A percentile compares a stretch with the other conserved stretches of the same genome.
Conservation (phyloP, 2,329 filamentous ascomycete species). For the Botrytis sinoallii region DNA sequence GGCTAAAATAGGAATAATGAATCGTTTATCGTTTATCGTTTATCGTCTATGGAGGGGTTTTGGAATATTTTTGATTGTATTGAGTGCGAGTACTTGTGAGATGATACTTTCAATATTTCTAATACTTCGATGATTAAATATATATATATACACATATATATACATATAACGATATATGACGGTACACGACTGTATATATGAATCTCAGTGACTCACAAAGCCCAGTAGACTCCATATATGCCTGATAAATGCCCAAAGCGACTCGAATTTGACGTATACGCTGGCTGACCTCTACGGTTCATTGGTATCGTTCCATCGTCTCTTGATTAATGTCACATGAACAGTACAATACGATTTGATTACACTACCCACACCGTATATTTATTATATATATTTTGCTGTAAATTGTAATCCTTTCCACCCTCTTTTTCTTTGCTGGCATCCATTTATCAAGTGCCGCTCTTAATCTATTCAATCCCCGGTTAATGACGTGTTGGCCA, state of each 20-base stretch:
- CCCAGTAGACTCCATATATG: not conserved
- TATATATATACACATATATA: too few relatives aligned
- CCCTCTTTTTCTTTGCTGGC: not conserved
- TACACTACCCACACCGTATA: not conserved
- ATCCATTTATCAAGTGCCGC: not conserved
- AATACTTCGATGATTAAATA: too few relatives aligned
- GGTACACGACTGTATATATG: not conserved
- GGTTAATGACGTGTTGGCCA: slow-evolving; percentile 16
- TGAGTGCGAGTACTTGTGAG: not conserved
- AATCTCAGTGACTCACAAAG: not conserved
- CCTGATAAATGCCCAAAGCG: not conserved
- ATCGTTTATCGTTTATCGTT: not conserved
- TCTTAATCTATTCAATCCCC: not conserved
- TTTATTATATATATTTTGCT: not conserved
- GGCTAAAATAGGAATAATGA: not conserved
- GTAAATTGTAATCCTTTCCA: not conserved
- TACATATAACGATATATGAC: too few relatives aligned
- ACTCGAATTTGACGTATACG: too few relatives aligned
- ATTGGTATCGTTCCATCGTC: not conserved
- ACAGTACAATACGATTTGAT: not conserved
- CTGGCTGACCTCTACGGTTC: not conserved
- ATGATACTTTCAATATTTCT: not conserved
- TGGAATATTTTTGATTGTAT: too few relatives aligned
- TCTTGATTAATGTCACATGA: not conserved
- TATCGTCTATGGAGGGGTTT: slow-evolving; percentile 12